phyloP scores from a whole-genome alignment of 768 basidiomycete species.

The Auriculariales sp. region DNA sequence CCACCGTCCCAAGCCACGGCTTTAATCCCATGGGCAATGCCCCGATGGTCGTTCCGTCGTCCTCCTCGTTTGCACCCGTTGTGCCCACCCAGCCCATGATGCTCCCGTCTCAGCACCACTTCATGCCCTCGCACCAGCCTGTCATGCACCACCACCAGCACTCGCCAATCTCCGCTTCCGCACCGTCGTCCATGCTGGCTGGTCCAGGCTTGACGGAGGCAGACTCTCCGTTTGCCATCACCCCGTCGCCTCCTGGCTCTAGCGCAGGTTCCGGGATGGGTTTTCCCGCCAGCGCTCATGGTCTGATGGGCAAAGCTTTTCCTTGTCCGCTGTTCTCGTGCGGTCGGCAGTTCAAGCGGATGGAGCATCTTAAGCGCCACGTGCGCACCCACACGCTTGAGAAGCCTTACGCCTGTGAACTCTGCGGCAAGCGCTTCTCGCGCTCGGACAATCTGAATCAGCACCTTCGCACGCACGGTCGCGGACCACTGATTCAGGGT shows the following conservation, averaged over 20 bases:
- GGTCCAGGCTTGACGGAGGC: background rate
- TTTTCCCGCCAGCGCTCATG: constrained; percentile 9
- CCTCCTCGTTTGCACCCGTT: background rate
- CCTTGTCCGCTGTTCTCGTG: constrained; percentile 78
- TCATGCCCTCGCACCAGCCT: background rate
- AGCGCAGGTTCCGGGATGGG: constrained; percentile 10
- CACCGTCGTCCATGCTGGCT: constrained; percentile 1
- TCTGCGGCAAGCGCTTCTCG: constrained; percentile 72
- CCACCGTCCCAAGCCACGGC: background rate
- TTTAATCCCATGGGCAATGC: background rate
- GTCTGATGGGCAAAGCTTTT: constrained; percentile 24
- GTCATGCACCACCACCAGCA: constrained; percentile 1
- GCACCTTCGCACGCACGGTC: constrained; percentile 69
- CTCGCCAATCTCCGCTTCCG: background rate
- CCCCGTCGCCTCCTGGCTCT: constrained; percentile 6
- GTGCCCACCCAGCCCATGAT: background rate
- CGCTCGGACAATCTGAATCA: constrained; percentile 81
- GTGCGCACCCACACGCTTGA: constrained; percentile 84
- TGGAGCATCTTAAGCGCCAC: constrained; percentile 84
- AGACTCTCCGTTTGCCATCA: constrained; percentile 5
- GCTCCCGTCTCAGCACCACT: background rate
- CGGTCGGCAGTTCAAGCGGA: constrained; percentile 74
- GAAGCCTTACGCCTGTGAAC: constrained; percentile 59
- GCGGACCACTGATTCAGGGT: constrained; percentile 10
- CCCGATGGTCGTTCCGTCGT: background rate